phyloP scores from a whole-genome alignment of 2,329 filamentous ascomycete genomes.

The Rosellinia necatrix region DNA sequence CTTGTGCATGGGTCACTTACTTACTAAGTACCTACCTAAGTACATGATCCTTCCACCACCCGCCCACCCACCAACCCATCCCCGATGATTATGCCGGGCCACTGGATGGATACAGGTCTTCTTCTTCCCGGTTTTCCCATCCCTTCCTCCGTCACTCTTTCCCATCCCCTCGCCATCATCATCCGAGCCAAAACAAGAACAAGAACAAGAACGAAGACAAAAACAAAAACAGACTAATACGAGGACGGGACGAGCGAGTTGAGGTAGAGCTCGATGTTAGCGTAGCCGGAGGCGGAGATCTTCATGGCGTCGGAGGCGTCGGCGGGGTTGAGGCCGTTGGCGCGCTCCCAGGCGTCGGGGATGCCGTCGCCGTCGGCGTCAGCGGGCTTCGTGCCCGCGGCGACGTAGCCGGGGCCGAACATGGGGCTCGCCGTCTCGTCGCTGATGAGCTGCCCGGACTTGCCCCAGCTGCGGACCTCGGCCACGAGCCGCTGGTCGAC shows the following conservation, averaged over 20 bases:
- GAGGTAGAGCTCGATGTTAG: conserved; percentile 55
- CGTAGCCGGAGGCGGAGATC: conserved; percentile 49
- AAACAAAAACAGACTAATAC: too few relatives aligned
- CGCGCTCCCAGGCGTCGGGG: conserved; percentile 52
- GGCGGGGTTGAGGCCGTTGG: conserved; percentile 47
- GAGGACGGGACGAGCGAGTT: conserved; percentile 49
- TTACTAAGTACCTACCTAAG: too few relatives aligned
- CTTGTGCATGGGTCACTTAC: too few relatives aligned
- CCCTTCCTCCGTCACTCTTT: too few relatives aligned
- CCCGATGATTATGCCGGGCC: too few relatives aligned
- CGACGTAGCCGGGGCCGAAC: conserved; percentile 46
- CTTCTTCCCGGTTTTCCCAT: too few relatives aligned
- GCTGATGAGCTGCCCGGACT: conserved; percentile 49
- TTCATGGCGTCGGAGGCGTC: conserved; percentile 48
- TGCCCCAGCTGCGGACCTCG: conserved; percentile 52
- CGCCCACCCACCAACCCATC: too few relatives aligned
- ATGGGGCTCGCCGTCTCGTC: conserved; percentile 48
- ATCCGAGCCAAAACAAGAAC: too few relatives aligned
- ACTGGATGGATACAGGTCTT: too few relatives aligned
- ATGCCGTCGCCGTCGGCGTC: conserved; percentile 57
- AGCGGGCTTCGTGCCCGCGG: conserved; percentile 43
- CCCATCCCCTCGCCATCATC: too few relatives aligned
- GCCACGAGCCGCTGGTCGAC: conserved; percentile 49
- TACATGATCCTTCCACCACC: too few relatives aligned
- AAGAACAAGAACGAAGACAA: too few relatives aligned